phyloP scores from a whole-genome alignment of 2,329 filamentous ascomycete genomes.

The Dryadomyces sulphureus region DNA sequence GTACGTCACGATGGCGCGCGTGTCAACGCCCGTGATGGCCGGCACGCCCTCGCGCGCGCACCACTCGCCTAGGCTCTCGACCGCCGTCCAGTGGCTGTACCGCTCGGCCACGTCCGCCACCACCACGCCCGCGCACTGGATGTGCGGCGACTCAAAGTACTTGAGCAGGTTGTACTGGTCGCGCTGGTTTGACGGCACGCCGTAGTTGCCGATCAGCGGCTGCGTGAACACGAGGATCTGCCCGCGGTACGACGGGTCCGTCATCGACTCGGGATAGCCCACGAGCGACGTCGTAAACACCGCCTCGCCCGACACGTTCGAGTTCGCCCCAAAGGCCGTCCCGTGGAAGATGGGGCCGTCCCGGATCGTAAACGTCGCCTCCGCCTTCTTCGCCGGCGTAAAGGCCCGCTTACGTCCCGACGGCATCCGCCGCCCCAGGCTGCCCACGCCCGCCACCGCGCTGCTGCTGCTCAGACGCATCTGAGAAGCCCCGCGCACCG shows the following conservation, averaged over 20 bases:
- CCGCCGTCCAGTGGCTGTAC: conserved; percentile 98
- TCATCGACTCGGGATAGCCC: conserved; percentile 92
- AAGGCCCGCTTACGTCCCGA: conserved; percentile 41
- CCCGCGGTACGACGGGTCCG: conserved; percentile 74
- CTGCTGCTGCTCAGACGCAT: conserved; percentile 19
- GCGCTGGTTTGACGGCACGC: conserved; percentile 72
- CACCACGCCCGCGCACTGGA: conserved; percentile 90
- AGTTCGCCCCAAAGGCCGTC: conserved; percentile 89
- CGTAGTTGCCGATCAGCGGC: conserved; percentile 96
- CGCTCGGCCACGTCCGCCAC: conserved; percentile 86
- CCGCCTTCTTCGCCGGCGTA: conserved; percentile 48
- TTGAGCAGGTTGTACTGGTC: conserved; percentile 85
- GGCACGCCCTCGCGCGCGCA: conserved; percentile 92
- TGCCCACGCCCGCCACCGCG: conserved; percentile 43
- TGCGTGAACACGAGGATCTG: conserved; percentile 98
- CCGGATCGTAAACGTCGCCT: conserved; percentile 91
- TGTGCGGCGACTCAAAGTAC: conserved; percentile 96
- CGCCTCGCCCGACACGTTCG: conserved; percentile 93
- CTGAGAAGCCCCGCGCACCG: conserved; percentile 12
- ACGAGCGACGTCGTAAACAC: conserved; percentile 98
- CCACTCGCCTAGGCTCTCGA: conserved; percentile 86
- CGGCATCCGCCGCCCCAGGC: conserved; percentile 55
- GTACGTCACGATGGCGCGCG: conserved; percentile 87
- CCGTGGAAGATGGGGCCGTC: conserved; percentile 94
- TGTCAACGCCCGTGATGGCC: conserved; percentile 92